Conservation (phyloP, 805 yeast genomes). For the Zygotorulaspora chibaensis region DNA sequence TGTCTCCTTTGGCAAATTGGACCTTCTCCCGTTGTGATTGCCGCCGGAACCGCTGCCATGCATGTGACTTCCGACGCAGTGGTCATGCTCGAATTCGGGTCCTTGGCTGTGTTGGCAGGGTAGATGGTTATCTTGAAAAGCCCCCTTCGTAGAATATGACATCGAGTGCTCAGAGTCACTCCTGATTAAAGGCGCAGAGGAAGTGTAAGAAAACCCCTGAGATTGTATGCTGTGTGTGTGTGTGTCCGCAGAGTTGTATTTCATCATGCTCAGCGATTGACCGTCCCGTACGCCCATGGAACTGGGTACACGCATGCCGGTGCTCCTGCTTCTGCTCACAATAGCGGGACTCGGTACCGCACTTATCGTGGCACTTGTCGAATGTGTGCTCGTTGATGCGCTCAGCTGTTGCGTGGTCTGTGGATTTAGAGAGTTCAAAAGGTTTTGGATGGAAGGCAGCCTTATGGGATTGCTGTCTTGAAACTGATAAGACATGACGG, state of each 20-base stretch:
- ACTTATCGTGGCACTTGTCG: constrained; percentile 20
- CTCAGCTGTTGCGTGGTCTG: background rate
- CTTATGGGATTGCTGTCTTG: constrained; percentile 10
- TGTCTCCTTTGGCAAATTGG: constrained; percentile 74
- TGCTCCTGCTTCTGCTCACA: background rate
- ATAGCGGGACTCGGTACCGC: constrained; percentile 17
- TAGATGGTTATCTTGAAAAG: background rate
- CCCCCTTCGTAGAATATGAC: background rate
- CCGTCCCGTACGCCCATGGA: background rate
- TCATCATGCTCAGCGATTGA: background rate
- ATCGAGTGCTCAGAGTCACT: background rate
- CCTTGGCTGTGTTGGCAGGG: background rate
- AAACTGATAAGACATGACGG: background rate
- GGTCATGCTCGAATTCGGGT: background rate
- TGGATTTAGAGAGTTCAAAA: constrained; percentile 11
- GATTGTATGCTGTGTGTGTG: background rate
- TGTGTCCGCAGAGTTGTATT: background rate
- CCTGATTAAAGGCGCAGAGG: background rate
- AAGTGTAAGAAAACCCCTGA: background rate
- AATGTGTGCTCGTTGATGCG: background rate
- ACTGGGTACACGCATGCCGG: background rate
- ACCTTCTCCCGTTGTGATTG: constrained; percentile 43
- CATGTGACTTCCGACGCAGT: background rate
- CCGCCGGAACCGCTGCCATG: background rate
- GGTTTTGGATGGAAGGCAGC: constrained; percentile 16